These are phyloP conservation scores for Chondrus crispus DNA, from an alignment of 23 red algal genomes.

Conservation along the genomic window DNA sequence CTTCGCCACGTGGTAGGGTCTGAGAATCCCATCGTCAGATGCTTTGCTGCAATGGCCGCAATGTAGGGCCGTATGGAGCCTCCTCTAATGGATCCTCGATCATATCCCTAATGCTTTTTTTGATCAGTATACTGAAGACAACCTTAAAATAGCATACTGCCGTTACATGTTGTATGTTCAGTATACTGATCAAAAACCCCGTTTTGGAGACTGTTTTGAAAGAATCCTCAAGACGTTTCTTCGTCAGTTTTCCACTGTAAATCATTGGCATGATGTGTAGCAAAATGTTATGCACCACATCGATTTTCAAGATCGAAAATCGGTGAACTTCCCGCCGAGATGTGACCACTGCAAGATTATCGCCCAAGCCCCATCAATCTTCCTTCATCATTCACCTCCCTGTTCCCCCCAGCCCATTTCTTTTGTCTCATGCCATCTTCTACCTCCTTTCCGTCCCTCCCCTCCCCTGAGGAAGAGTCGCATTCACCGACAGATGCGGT, in stretches of 20 bases:
- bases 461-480: background rate
- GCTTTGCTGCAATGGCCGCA: too few relatives aligned
- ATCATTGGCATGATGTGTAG: background rate
- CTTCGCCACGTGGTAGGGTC: too few relatives aligned
- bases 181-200: background rate
- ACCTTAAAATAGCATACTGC: background rate
- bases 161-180: background rate
- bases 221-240: background rate
- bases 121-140: conserved; percentile 10
- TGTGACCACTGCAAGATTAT: background rate
- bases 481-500: background rate
- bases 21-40: too few relatives aligned
- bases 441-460: background rate
- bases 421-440: background rate
- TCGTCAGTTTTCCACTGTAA: background rate
- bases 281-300: background rate
- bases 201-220: background rate
- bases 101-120: background rate
- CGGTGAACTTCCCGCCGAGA: background rate
- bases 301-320: background rate
- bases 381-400: background rate
- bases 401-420: background rate
- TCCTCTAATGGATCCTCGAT: background rate
- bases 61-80: too few relatives aligned
- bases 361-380: background rate